These are phyloP conservation scores for Saccharomycopsis vini DNA, from an alignment of 805 yeast species.

Conservation along the genomic window DNA sequence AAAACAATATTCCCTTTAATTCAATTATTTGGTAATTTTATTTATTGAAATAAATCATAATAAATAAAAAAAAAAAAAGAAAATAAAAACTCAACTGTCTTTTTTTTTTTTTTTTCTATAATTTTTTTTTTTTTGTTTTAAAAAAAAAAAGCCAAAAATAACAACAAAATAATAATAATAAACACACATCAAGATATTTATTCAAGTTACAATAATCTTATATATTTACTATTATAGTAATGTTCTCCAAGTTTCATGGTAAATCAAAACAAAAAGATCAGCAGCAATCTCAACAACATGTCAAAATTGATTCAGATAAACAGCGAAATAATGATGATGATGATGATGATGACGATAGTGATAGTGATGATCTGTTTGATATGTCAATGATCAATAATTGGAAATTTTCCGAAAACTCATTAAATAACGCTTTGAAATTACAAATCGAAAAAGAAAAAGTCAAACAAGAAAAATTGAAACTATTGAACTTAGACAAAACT, in stretches of 20 bases:
- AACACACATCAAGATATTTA: background rate
- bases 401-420: slow-evolving; percentile 12
- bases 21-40: too few relatives aligned
- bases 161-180: too few relatives aligned
- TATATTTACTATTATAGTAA: background rate
- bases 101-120: too few relatives aligned
- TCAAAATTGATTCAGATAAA: background rate
- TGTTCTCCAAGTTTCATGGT: slow-evolving; percentile 8
- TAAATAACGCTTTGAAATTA: slow-evolving; percentile 6
- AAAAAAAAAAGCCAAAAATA: background rate
- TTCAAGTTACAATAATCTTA: background rate
- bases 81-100: too few relatives aligned
- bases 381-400: slow-evolving; percentile 3
- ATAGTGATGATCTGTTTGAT: background rate
- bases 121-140: too few relatives aligned
- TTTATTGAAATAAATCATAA: too few relatives aligned
- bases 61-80: too few relatives aligned
- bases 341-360: background rate
- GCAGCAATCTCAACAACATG: background rate
- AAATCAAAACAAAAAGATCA: slow-evolving; percentile 10
- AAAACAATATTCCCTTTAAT: too few relatives aligned
- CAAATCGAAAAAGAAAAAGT: slow-evolving; percentile 63
- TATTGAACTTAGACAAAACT: slow-evolving; percentile 53
- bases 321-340: background rate
- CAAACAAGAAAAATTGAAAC: slow-evolving; percentile 64